Evolutionary conservation across 2,329 filamentous ascomycete species (phyloP), one percentile per base, ranked within the genome.

Genomic region (Aquanectria penicillioides): DNA sequence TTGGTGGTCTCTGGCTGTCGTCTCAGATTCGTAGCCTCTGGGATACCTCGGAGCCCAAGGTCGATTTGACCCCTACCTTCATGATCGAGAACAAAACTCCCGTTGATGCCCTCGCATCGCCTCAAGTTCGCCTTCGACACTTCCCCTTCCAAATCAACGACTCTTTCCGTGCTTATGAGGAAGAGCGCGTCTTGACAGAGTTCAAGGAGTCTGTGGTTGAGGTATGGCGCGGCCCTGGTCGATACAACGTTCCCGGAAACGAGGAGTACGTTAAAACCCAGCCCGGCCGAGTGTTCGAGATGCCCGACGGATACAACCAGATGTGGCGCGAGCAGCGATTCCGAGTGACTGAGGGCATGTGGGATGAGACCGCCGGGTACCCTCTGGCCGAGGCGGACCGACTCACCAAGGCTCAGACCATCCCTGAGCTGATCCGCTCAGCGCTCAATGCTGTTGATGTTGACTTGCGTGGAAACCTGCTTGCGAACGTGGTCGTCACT

Each of bases 141-240:
- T 97, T 93, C 73, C 75, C 83, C 72, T 82, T 83, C 74, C 70
- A 84, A 69, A 80, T 89, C 61, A 76, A 79, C 67, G 83, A 86
- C 23, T 93, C 91, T 2, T 98, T 94, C 84, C 88, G 90, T 59
- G 81, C 83, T 15, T 89, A 94, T 65, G 89, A 98, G 77, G 94
- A 99, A 80, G 95, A 98, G 75, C 91, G 94, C 50, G 89, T 97
- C 36, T 80, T 99, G 56, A 93, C 92, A 31, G 93, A 97, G 74
- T 99, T 97, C 86, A 99, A 99, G 80, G 96, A 99, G 79, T 96
- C 91, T 15, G 93, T 97, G 13, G 93, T 98, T 23, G 93, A 97
- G 78, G 88, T 94, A 12, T 99, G 95, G 94, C 86, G 88, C 22
- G 92, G 92, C 1, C 92, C 92, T 0, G 89, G 89, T 58, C 85